Evolutionary conservation across 306 rosid species (phyloP).

Genomic region (Castanea crenata): DNA sequence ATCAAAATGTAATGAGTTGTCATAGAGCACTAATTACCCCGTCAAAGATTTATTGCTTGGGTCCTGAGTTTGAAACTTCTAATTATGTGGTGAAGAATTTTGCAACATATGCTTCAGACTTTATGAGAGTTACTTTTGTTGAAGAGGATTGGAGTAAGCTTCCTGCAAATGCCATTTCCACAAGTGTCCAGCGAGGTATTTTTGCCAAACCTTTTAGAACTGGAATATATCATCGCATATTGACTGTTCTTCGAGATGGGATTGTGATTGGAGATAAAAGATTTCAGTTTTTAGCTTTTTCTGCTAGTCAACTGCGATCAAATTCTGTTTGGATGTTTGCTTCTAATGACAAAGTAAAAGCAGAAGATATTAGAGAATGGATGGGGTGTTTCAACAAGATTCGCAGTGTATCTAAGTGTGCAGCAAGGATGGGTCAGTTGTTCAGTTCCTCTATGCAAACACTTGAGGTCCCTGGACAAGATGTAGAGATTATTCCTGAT

Average conservation of each 20-base stretch:
- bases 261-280: slow-evolving; percentile 74
- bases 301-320: slow-evolving; percentile 93
- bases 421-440: slow-evolving; percentile 98
- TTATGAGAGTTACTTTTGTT: slow-evolving; percentile 87
- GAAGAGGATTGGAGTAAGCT: slow-evolving; percentile 96
- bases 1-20: slow-evolving; percentile 78
- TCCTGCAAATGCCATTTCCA: slow-evolving; percentile 59
- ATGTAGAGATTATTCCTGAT: slow-evolving; percentile 86
- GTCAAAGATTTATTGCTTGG: slow-evolving; percentile 74
- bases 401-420: slow-evolving; percentile 87
- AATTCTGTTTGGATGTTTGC: slow-evolving; percentile 97
- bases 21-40: slow-evolving; percentile 90
- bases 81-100: slow-evolving; percentile 87
- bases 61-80: slow-evolving; percentile 92
- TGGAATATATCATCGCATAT: slow-evolving; percentile 58
- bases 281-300: slow-evolving; percentile 91
- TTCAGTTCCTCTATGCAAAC: slow-evolving; percentile 90
- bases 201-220: slow-evolving; percentile 66
- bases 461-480: slow-evolving; percentile 56
- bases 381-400: slow-evolving; percentile 90
- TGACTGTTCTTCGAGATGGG: slow-evolving; percentile 79
- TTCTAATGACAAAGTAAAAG: slow-evolving; percentile 70
- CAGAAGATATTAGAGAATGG: slow-evolving; percentile 90
- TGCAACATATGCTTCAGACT: slow-evolving; percentile 67
- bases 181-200: slow-evolving; percentile 48